phyloP scores from a whole-genome alignment of 2,329 filamentous ascomycete genomes.

The Exserohilum rostratum region DNA sequence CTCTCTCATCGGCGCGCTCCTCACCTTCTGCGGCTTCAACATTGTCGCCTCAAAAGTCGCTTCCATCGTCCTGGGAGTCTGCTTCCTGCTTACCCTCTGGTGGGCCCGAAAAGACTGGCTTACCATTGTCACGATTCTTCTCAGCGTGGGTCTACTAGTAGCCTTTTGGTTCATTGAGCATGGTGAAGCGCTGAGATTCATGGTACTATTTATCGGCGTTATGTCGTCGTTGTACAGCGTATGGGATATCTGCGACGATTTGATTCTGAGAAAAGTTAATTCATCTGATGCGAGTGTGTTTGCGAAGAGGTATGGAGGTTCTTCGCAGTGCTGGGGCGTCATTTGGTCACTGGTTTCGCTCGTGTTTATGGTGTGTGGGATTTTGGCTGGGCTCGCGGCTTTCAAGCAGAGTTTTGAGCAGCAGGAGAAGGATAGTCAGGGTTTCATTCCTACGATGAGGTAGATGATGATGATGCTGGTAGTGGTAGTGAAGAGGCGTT shows the following conservation, averaged over 20 bases:
- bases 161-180: conserved; percentile 82
- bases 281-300: conserved; percentile 80
- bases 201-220: conserved; percentile 81
- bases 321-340: conserved; percentile 80
- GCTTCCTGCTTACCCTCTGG: conserved; percentile 80
- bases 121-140: conserved; percentile 71
- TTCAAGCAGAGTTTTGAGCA: conserved; percentile 73
- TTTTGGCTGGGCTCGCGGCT: conserved; percentile 77
- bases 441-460: conserved; percentile 63
- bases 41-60: conserved; percentile 82
- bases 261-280: conserved; percentile 81
- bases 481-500: too few species aligned
- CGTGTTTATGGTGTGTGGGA: conserved; percentile 72
- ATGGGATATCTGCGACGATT: conserved; percentile 85
- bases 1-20: conserved; percentile 74
- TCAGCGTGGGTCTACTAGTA: conserved; percentile 72
- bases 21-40: conserved; percentile 81
- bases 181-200: conserved; percentile 73
- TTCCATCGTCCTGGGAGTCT: conserved; percentile 73
- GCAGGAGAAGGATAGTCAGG: conserved; percentile 71
- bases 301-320: conserved; percentile 77
- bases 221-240: conserved; percentile 82
- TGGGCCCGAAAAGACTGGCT: conserved; percentile 82
- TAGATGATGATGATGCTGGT: neutral
- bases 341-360: conserved; percentile 78